Base-by-base conservation (phyloP, 2,329 filamentous ascomycete species). In the Pseudogymnoascus sp. region DNA sequence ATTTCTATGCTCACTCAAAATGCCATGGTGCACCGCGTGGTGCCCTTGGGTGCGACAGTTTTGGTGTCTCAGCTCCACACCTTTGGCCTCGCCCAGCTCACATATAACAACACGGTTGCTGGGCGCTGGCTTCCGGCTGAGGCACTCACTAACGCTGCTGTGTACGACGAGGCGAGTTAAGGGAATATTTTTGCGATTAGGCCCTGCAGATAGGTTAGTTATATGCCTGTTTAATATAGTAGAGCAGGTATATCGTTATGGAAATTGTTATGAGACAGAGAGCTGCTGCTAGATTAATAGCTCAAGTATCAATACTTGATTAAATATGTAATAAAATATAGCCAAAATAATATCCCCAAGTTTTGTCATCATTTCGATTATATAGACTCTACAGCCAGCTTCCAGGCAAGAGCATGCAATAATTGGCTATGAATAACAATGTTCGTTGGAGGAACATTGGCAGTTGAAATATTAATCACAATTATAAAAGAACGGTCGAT, bases 1-100 rank as follows among this genome's bases (percentile, higher is more conserved):
- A 60, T 60, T 25, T 39, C 59, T 10, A 60, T 55, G 37, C 59
- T 60, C n/a, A 60, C 59, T n/a, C 59, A 60, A 6, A 55, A 55
- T 21, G 59, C 59, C 21, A 60, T 60, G 59, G 59, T 60, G 37
- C 59, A 60, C 5, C 37, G 59, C 31, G 59, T 60, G 12, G 59
- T 60, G 37, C 59, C 59, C 25, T 15, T 60, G 37, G 59, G 15
- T 5, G 7, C 59, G 8, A 60, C 59, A 3, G 37, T 52, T 60
- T 31, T 60, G 59, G 59, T 60, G 25, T 60, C 37, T n/a, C 59
- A 60, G 59, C 36, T 60, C 7, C 59, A 60, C 3, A 60, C 59
- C 12, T 60, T 60, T 42, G 42, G 12, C n/a, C 37, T 60, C 15
- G 5, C 59, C 7, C 59, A 60, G 37, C 59, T 60, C 36, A 6